Percentiles rank a stretch among this genome's conserved stretches.
phyloP scores from a whole-genome alignment of 2,329 filamentous ascomycete genomes.

The Aspergillus bombycis region DNA sequence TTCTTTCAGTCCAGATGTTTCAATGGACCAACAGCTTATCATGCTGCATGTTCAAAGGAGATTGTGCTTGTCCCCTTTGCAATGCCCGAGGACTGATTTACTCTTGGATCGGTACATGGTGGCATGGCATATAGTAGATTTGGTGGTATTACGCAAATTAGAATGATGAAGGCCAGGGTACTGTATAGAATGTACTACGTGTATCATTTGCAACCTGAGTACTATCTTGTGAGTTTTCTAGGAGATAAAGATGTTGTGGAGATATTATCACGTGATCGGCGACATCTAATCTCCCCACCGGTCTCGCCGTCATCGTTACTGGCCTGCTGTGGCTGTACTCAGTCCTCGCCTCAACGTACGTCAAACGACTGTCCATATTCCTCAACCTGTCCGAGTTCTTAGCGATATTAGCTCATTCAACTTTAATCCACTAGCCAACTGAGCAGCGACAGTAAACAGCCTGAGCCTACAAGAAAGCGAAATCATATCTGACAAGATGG shows the following conservation, averaged over 20 bases:
- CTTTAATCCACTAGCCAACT: neutral
- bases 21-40: conserved; percentile 12
- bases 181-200: conserved; percentile 2
- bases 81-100: neutral
- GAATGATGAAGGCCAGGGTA: no score
- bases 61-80: neutral
- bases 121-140: conserved; percentile 3
- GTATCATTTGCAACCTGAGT: neutral
- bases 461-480: neutral
- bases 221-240: neutral
- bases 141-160: neutral
- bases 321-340: neutral
- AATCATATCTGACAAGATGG: conserved; percentile 54
- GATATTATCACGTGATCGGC: conserved; percentile 10
- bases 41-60: conserved; percentile 4
- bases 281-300: neutral
- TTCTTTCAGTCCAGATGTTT: conserved; percentile 6
- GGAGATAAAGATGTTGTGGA: neutral
- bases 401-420: neutral
- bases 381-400: neutral
- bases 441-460: neutral
- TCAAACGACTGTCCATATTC: neutral
- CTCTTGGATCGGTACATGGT: neutral
- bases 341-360: neutral
- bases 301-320: conserved; percentile 2